A percentile compares a stretch with the other conserved stretches of the same genome.
Conservation (phyloP, 2,329 filamentous ascomycete genomes). For the Aspergillus novofumigatus region DNA sequence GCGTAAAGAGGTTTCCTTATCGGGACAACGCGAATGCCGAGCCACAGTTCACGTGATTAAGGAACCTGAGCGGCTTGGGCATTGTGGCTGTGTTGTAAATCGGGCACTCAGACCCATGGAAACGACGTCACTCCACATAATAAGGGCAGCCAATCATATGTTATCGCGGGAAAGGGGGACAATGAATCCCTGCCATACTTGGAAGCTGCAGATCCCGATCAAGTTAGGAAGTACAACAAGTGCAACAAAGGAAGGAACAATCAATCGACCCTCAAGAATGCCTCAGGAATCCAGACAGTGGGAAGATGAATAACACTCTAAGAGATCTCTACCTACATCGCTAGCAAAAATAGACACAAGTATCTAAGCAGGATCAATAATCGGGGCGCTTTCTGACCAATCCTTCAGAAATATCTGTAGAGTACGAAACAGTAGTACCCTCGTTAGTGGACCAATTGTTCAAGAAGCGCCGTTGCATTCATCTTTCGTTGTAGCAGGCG, state of each 20-base stretch:
- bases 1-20: conserved; percentile 33
- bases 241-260: background rate
- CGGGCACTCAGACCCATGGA: background rate
- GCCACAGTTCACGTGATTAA: conserved; percentile 12
- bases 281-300: background rate
- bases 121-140: background rate
- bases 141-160: background rate
- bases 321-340: background rate
- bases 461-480: conserved; percentile 6
- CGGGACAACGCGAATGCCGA: conserved; percentile 13
- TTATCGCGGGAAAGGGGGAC: background rate
- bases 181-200: background rate
- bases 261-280: background rate
- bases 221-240: background rate
- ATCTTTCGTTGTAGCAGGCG: conserved; percentile 31
- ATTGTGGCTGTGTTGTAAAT: background rate
- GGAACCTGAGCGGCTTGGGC: background rate
- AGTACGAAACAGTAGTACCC: background rate
- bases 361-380: background rate
- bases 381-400: background rate
- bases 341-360: background rate
- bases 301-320: background rate
- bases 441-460: background rate
- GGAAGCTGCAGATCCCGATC: background rate
- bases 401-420: background rate